Evolutionary conservation across 2,329 filamentous ascomycete genomes (phyloP).

Genomic region (Apiospora rasikravindrae): DNA sequence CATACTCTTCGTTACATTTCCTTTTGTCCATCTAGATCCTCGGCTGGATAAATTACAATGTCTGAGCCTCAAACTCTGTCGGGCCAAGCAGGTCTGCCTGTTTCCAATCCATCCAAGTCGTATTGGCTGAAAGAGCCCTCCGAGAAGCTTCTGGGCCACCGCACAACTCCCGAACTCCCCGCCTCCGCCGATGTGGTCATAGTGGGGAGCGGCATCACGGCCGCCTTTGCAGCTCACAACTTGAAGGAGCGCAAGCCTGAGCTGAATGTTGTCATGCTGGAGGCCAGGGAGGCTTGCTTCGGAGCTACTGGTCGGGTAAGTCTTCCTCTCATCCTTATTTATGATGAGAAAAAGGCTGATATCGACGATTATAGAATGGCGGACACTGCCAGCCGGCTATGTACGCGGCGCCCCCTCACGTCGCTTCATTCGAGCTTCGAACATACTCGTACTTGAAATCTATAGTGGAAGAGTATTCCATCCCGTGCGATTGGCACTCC

Average conservation of each 20-base stretch:
- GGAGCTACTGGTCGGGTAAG: conserved; percentile 81
- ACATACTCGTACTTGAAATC: conserved; percentile 67
- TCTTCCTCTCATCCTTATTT: conserved; percentile 26
- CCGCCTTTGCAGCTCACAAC: conserved; percentile 71
- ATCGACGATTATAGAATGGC: conserved; percentile 56
- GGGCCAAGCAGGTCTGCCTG: conserved; percentile 61
- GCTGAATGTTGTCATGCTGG: conserved; percentile 70
- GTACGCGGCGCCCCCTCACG: conserved; percentile 63
- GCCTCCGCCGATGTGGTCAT: conserved; percentile 69
- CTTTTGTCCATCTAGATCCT: background rate
- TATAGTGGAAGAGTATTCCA: conserved; percentile 59
- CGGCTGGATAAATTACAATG: conserved; percentile 21
- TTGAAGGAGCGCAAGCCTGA: conserved; percentile 54
- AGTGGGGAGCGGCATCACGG: conserved; percentile 78
- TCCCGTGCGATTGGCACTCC: conserved; percentile 73
- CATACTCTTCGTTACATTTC: background rate
- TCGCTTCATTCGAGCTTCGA: conserved; percentile 74
- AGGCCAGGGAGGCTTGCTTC: conserved; percentile 81
- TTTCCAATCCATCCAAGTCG: conserved; percentile 63
- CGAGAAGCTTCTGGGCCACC: conserved; percentile 66
- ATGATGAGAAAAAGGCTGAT: background rate
- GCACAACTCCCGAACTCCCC: conserved; percentile 69
- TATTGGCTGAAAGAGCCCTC: conserved; percentile 79
- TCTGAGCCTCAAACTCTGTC: conserved; percentile 27
- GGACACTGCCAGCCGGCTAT: conserved; percentile 78